Conservation (phyloP, 2,329 filamentous ascomycete species). For the Talaromyces piceae region DNA sequence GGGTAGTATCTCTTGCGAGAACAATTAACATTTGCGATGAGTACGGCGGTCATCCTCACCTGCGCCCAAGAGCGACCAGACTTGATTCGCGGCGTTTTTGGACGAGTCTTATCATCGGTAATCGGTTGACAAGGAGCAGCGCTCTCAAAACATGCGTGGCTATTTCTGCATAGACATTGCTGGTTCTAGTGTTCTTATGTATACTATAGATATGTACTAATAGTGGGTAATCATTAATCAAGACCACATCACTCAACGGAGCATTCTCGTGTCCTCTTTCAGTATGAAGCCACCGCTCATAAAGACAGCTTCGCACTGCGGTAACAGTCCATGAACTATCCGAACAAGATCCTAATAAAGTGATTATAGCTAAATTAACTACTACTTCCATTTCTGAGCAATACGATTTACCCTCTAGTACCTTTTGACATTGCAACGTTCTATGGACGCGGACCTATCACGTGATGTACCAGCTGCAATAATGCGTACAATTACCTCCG, state of each 20-base stretch:
- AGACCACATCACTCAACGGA: too few species aligned
- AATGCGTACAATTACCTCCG: not conserved
- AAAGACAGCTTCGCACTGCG: too few species aligned
- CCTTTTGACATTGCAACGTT: too few species aligned
- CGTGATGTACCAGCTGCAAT: not conserved
- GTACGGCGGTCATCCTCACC: constrained; percentile 63
- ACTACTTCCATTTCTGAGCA: not conserved
- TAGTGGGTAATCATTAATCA: not conserved
- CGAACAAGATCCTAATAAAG: too few species aligned
- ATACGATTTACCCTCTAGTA: not conserved
- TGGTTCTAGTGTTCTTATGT: not conserved
- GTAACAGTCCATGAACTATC: too few species aligned
- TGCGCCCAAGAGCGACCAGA: constrained; percentile 55
- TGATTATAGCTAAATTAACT: too few species aligned
- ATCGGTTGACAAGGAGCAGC: not conserved
- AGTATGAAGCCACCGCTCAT: too few species aligned
- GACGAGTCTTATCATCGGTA: constrained; percentile 47
- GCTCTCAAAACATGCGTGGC: not conserved
- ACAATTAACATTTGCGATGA: constrained; percentile 57
- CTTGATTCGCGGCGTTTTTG: constrained; percentile 62
- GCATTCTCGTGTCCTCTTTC: too few species aligned
- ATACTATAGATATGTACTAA: not conserved
- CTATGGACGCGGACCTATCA: too few species aligned
- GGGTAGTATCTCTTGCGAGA: constrained; percentile 59
- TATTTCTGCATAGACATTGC: not conserved